Evolutionary conservation across 257 asterid genomes (phyloP).

Genomic region (Apocynum venetum): DNA sequence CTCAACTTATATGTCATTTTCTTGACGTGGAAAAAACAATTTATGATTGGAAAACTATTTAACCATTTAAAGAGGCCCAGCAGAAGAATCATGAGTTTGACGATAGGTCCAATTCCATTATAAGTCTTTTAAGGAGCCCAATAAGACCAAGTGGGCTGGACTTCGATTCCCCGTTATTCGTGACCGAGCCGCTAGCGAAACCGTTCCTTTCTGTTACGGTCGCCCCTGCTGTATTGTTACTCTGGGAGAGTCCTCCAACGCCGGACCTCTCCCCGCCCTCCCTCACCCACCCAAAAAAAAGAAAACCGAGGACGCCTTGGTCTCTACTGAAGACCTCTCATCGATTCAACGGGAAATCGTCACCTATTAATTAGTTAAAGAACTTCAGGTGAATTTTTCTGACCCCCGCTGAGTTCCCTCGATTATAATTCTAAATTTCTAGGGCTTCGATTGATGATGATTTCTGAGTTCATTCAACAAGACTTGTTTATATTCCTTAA

Average conservation of each 20-base stretch:
- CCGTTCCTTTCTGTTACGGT: too few relatives aligned
- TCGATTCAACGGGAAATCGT: background rate
- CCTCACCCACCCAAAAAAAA: too few relatives aligned
- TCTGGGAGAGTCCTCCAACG: background rate
- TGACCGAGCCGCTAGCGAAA: too few relatives aligned
- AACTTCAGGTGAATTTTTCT: background rate
- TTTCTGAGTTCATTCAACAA: background rate
- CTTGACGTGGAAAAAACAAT: too few relatives aligned
- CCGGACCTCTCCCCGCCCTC: background rate
- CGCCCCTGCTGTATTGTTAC: too few relatives aligned
- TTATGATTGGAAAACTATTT: too few relatives aligned
- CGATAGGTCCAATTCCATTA: background rate
- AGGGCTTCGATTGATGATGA: background rate
- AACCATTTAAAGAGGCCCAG: too few relatives aligned
- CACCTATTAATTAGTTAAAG: background rate
- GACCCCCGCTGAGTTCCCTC: background rate
- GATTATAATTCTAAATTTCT: background rate
- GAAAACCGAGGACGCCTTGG: background rate
- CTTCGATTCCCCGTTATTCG: too few relatives aligned
- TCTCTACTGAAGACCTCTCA: background rate
- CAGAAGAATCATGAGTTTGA: too few relatives aligned
- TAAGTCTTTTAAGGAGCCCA: background rate
- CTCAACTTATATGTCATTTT: too few relatives aligned
- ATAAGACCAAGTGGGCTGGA: background rate
- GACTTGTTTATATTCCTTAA: background rate